Evolutionary conservation across 306 rosid genomes (phyloP), one percentile per base, ranked within the genome.

Genomic region (Begonia fuchsioides): DNA sequence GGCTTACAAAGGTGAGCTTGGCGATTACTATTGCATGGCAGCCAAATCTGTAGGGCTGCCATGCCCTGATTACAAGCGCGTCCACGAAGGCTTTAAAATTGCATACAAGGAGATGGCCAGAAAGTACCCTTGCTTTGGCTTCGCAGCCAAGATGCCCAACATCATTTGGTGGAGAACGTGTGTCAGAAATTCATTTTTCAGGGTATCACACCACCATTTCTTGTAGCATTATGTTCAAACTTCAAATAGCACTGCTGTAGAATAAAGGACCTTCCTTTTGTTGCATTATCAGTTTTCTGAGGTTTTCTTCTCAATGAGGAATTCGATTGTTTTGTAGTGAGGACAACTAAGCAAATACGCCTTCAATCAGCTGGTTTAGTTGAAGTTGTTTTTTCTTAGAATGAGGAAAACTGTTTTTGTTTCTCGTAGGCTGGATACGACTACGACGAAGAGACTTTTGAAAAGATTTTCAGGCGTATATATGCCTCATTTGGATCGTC

Each of bases 21-120:
- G 98, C 52, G 98, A 90, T 73, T 90, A 85, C 60, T 90, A 85
- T 62, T 90, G 98, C 77, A 84, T 85, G 95, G 92, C 98, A 44
- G 98, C 92, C 65, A 90, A 84, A 75, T 66, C 98, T 44, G 92
- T 50, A n/a, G 92, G 98, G 56, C 68, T 54, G 51, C 92, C 90
- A 26, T 90, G 95, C 74, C 97, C 95, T 17, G 95, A 79, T 72
- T 90, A 90, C 77, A 76, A 75, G 56, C 88, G 80, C 20, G 58
- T 90, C 57, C 98, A 79, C 2, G 95, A 90, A 60, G 95, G 94
- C 14, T 90, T 90, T 75, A 85, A 79, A 70, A 62, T 64, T 39
- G 98, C 95, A 16, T 79, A 90, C 59, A 81, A 67, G 71, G 95
- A 90, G 9, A 84, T 90, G 98, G 92, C 87, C 39, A 80, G 38